Base-by-base conservation (phyloP, 495 filamentous ascomycete genomes). In the Penicillium parvum region DNA sequence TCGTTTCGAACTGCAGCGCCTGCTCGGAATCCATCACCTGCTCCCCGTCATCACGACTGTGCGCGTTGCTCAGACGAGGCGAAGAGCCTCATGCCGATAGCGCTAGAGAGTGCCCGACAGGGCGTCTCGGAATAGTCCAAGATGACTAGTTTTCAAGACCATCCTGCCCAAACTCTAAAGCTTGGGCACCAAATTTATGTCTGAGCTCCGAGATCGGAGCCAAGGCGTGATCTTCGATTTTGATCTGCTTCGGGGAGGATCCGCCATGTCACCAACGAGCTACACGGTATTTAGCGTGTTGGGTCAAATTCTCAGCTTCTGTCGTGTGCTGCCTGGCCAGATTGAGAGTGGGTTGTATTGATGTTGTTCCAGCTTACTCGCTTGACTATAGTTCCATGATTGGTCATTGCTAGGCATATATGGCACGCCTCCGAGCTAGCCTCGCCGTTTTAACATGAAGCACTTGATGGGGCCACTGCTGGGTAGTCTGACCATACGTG, bases 141-240 rank as follows among this genome's bases (percentile, higher is more conserved):
- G 29, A 16, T 33, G 16, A 29, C 20, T 25, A 42, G 26, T 20
- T 33, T n/a, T 43, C 32, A 14, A 29, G 22, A 26, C 18, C 17
- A 40, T 9, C 15, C 21, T n/a, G n/a, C 19, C 22, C 27, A 46
- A 51, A 32, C 19, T 43, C 42, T 14, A 40, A 46, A 30, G 14
- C 36, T 48, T 40, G 40, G 44, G 32, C 37, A 45, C 36, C 32
- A 14, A 42, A 34, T 30, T 26, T 11, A n/a, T 26, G 25, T 15
- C 12, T n/a, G n/a, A 34, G 10, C 51, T 54, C 51, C 47, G 50
- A 53, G 41, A 43, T 53, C 50, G 50, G 50, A 53, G n/a, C n/a
- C n/a, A n/a, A n/a, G n/a, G n/a, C n/a, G n/a, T n/a, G n/a, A n/a
- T n/a, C n/a, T n/a, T 21, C 32, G 14, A 48, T 37, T 11, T 16